Evolutionary conservation across 1,139 yeast species (phyloP).

Genomic region (Pichia sp.): DNA sequence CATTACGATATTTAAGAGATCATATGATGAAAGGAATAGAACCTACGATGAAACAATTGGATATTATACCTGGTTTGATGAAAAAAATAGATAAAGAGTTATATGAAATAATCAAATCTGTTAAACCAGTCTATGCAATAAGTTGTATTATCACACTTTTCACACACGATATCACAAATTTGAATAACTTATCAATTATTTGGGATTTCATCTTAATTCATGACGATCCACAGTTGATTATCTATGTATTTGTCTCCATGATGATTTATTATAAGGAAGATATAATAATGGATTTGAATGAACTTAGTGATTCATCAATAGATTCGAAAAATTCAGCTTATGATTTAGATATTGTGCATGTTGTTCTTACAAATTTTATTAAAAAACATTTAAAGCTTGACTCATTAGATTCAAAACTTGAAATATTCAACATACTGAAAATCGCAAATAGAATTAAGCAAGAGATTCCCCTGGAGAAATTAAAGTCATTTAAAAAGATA

Average conservation of each 20-base stretch:
- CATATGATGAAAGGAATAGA: conserved; percentile 71
- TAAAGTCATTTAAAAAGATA: conserved; percentile 19
- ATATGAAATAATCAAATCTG: conserved; percentile 41
- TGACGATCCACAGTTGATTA: conserved; percentile 33
- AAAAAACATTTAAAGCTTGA: conserved; percentile 21
- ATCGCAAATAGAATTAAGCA: conserved; percentile 32
- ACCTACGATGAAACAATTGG: conserved; percentile 59
- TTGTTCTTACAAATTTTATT: conserved; percentile 23
- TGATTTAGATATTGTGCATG: conserved; percentile 42
- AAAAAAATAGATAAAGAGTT: conserved; percentile 44
- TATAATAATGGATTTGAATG: conserved; percentile 32
- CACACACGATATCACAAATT: conserved; percentile 60
- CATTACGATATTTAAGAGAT: conserved; percentile 67
- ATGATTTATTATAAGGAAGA: conserved; percentile 37
- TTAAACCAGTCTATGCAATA: conserved; percentile 57
- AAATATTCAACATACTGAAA: conserved; percentile 35
- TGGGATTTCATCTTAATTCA: conserved; percentile 60
- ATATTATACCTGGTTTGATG: conserved; percentile 57
- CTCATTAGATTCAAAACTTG: conserved; percentile 29
- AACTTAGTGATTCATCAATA: conserved; percentile 23
- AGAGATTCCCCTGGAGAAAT: conserved; percentile 25
- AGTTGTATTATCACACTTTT: conserved; percentile 74
- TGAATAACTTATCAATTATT: conserved; percentile 44
- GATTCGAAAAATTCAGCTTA: conserved; percentile 25
- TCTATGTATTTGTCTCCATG: conserved; percentile 55